Evolutionary conservation across 441 rosid species (phyloP), one percentile per base, ranked within the genome.

Genomic region (Caryocar brasiliense): DNA sequence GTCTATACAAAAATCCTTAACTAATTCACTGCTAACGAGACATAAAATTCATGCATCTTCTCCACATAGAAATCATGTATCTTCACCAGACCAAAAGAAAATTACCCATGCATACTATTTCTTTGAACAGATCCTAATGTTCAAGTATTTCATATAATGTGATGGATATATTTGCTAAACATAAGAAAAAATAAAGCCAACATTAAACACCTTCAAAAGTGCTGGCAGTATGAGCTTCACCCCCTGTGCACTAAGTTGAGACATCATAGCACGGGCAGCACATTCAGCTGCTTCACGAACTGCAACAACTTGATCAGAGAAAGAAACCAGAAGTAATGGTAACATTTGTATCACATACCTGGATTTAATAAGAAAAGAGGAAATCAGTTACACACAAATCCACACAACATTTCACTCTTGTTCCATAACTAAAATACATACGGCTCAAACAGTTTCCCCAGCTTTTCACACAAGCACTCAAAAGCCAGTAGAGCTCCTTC

Each of bases 231-330:
- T 94, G 65, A 86, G 87, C 77, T 94, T 94, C 59, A 94, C 99
- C 37, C 99, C 98, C 56, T 78, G 91, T 17, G 76, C 98, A 14
- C 79, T 86, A 37, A 94, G 86, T 52, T 90, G 95, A 79, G 98
- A 80, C 99, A 90, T 94, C 96, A 94, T 90, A 40, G 98, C 95
- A 27, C 96, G 99, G 57, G 98, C 92, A 67, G 98, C 94, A 65
- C 95, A 85, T 58, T 94, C 98, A 56, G 96, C 96, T 68, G 95
- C 98, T 70, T 90, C 99, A 46, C 99, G 99, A 68, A 94, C 95
- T 7, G 98, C 98, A 42, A 85, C 81, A 46, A 90, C 96, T 86
- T 80, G 99, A 73, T 94, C 99, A 65, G 99, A 94, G 76, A 94
- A 94, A 50, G 94, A 85, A 59, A 85, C 95, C 79, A 94, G 62